Conservation (phyloP, 352 stramenopile genomes). For the Globisporangium nodosum region DNA sequence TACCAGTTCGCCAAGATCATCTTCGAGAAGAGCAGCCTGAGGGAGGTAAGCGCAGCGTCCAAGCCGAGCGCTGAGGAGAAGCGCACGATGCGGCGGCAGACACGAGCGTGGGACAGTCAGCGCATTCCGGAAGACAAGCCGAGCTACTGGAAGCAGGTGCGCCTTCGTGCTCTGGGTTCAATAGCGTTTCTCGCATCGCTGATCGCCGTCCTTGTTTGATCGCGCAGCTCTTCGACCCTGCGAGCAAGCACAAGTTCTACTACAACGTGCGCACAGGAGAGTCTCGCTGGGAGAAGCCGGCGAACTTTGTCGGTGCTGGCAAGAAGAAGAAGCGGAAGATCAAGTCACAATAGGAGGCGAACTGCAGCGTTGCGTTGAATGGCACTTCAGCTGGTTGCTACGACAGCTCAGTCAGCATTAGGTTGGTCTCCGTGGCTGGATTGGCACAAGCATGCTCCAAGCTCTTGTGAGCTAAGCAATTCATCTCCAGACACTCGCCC, state of each 20-base stretch:
- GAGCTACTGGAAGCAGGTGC: slow-evolving; percentile 67
- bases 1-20: slow-evolving; percentile 49
- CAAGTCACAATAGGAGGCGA: background rate
- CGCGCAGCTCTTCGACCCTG: slow-evolving; percentile 37
- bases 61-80: slow-evolving; percentile 29
- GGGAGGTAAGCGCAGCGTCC: slow-evolving; percentile 15
- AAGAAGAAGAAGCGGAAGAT: slow-evolving; percentile 13
- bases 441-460: too few relatives aligned
- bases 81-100: slow-evolving; percentile 28
- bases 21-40: slow-evolving; percentile 41
- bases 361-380: background rate
- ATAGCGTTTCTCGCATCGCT: background rate
- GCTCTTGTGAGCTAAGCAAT: too few relatives aligned
- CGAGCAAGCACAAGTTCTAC: slow-evolving; percentile 45
- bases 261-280: slow-evolving; percentile 68
- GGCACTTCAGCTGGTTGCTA: background rate
- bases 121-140: slow-evolving; percentile 38
- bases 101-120: slow-evolving; percentile 26
- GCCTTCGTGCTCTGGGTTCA: background rate
- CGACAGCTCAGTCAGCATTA: background rate
- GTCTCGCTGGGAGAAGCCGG: slow-evolving; percentile 49
- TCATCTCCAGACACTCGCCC: too few relatives aligned
- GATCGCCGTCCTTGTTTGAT: background rate
- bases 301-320: slow-evolving; percentile 20
- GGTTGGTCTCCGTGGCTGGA: background rate